phyloP scores from a whole-genome alignment of 768 basidiomycete species.

The Leccinum imitatum region DNA sequence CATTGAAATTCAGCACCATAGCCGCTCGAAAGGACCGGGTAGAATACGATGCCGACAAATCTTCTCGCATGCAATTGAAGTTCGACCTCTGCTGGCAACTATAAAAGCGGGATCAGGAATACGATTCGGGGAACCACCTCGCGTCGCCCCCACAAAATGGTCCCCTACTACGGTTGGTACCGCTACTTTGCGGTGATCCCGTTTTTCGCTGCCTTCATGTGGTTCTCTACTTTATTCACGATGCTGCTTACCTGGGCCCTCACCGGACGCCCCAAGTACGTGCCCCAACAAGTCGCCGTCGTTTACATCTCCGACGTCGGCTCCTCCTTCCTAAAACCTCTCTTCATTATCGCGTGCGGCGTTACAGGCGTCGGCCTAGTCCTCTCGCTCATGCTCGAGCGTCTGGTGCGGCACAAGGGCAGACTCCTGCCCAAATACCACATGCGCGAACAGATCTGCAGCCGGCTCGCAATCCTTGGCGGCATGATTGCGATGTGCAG shows the following conservation, averaged over 20 bases:
- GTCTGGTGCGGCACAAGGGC: constrained; percentile 64
- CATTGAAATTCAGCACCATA: background rate
- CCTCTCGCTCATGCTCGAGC: constrained; percentile 57
- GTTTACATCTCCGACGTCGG: constrained; percentile 78
- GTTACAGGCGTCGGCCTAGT: constrained; percentile 65
- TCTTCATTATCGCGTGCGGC: constrained; percentile 66
- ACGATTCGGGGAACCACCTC: background rate
- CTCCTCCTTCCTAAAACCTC: constrained; percentile 70
- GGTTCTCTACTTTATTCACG: constrained; percentile 69
- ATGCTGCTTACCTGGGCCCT: constrained; percentile 75
- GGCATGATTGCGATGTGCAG: constrained; percentile 62
- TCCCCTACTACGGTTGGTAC: constrained; percentile 28
- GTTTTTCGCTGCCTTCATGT: constrained; percentile 56
- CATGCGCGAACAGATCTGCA: constrained; percentile 52
- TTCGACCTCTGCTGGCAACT: background rate
- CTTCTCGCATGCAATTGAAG: background rate
- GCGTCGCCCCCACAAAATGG: constrained; percentile 12
- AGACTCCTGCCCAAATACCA: constrained; percentile 64
- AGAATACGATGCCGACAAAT: background rate
- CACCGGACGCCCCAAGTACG: constrained; percentile 52
- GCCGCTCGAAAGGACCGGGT: background rate
- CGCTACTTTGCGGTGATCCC: constrained; percentile 70
- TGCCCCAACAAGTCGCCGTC: constrained; percentile 53
- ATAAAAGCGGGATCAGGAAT: constrained; percentile 6
- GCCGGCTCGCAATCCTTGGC: constrained; percentile 55